Percentiles rank a stretch among this genome's conserved stretches.
phyloP scores from a whole-genome alignment of 768 basidiomycete genomes.

The Lactifluus volemus region DNA sequence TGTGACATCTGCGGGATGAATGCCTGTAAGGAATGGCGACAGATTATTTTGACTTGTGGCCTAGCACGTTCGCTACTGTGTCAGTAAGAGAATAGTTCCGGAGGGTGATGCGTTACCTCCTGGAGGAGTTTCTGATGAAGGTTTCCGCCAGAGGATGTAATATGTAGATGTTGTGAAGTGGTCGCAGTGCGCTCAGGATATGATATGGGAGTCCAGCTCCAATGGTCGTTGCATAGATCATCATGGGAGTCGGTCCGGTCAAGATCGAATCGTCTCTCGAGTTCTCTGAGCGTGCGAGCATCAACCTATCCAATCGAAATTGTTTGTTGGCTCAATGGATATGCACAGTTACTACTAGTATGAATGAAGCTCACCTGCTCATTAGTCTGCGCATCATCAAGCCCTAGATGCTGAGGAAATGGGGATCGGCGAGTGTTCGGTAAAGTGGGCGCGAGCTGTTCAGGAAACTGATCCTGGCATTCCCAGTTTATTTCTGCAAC shows the following conservation, averaged over 20 bases:
- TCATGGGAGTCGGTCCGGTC: background rate
- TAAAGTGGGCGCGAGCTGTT: background rate
- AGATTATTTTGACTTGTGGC: background rate
- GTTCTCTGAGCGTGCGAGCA: too few relatives aligned
- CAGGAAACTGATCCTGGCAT: background rate
- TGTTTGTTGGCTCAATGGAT: background rate
- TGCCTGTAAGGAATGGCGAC: too few relatives aligned
- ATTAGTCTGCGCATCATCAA: background rate
- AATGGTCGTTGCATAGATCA: background rate
- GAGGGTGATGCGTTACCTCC: background rate
- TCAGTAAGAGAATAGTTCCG: background rate
- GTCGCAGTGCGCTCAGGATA: too few relatives aligned
- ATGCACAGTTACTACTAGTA: background rate
- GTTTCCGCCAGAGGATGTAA: background rate
- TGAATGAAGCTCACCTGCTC: background rate
- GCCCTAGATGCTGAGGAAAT: background rate
- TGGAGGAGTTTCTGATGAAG: background rate
- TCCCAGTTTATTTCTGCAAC: background rate
- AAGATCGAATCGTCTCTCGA: too few relatives aligned
- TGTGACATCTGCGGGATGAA: too few relatives aligned
- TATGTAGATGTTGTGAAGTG: background rate
- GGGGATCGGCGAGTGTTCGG: background rate
- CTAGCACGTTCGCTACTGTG: background rate
- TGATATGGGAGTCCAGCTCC: background rate
- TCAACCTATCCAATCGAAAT: background rate